Evolutionary conservation across 1,284 basidiomycete genomes (phyloP).

Genomic region (Cryptococcus amylolentus): DNA sequence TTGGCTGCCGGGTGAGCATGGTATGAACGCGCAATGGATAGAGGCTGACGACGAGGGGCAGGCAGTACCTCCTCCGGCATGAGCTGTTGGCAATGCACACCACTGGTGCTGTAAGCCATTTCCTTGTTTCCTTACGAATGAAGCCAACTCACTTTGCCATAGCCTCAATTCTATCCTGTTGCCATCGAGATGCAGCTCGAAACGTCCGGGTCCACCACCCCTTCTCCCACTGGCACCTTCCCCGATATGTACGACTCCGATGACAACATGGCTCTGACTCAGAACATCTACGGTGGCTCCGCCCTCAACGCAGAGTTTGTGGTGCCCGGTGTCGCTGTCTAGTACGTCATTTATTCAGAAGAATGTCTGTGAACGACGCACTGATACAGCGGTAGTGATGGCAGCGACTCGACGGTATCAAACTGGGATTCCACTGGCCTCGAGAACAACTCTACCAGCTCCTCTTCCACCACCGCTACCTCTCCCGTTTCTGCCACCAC

Average conservation of each 20-base stretch:
- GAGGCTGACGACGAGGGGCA: not conserved
- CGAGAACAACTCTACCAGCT: not conserved
- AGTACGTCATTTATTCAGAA: not conserved
- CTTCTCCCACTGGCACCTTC: conserved; percentile 19
- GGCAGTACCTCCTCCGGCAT: conserved; percentile 28
- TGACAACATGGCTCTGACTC: conserved; percentile 14
- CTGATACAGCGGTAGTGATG: not conserved
- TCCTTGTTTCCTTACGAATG: not conserved
- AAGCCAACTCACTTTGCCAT: not conserved
- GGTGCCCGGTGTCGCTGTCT: conserved; percentile 20
- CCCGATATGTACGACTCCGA: conserved; percentile 19
- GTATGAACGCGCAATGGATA: not conserved
- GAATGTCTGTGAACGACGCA: not conserved
- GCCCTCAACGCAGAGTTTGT: conserved; percentile 12
- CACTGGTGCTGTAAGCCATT: conserved; percentile 2
- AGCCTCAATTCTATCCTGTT: conserved; percentile 30
- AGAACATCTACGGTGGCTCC: conserved; percentile 11
- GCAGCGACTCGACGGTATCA: not conserved
- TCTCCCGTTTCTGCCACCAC: not conserved
- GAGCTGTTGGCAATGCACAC: conserved; percentile 26
- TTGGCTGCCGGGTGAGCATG: conserved; percentile 13
- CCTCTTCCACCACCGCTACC: not conserved
- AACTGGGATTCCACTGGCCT: too few relatives aligned
- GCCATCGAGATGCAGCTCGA: conserved; percentile 27
- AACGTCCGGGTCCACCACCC: conserved; percentile 21